Evolutionary conservation across 306 rosid species (phyloP).

Genomic region (Citrullus colocynthis): DNA sequence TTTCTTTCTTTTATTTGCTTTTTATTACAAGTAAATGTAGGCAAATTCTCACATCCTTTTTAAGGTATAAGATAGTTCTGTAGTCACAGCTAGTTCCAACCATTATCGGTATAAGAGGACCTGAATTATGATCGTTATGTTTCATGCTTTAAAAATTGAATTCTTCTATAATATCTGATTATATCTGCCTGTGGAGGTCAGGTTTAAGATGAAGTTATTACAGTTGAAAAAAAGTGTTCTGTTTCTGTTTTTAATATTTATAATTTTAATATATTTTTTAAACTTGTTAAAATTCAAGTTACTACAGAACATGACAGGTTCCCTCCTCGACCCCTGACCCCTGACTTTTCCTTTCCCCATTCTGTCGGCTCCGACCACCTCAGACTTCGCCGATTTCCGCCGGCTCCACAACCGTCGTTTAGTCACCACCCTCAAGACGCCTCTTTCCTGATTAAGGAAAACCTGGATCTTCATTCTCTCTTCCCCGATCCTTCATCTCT

Average conservation of each 20-base stretch:
- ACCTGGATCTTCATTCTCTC: too few species aligned
- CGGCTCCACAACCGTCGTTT: too few species aligned
- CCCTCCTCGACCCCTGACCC: too few species aligned
- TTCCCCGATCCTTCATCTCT: too few species aligned
- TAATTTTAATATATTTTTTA: neutral
- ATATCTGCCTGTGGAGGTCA: neutral
- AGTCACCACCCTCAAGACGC: too few species aligned
- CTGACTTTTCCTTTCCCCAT: too few species aligned
- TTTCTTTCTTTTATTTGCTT: neutral
- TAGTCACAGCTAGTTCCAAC: neutral
- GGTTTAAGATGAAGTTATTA: neutral
- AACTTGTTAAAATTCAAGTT: neutral
- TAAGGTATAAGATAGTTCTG: neutral
- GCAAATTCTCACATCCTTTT: neutral
- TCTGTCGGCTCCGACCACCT: too few species aligned
- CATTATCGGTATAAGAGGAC: neutral
- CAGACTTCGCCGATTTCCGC: too few species aligned
- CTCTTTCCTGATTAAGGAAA: too few species aligned
- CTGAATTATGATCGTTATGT: neutral
- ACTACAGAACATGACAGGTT: neutral
- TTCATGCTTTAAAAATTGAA: neutral
- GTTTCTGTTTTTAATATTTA: neutral
- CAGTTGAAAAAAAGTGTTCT: neutral
- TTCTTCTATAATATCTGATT: neutral
- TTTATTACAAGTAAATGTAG: neutral